Evolutionary conservation across 352 stramenopile species (phyloP).

Genomic region (Phytophthora ohioensis): DNA sequence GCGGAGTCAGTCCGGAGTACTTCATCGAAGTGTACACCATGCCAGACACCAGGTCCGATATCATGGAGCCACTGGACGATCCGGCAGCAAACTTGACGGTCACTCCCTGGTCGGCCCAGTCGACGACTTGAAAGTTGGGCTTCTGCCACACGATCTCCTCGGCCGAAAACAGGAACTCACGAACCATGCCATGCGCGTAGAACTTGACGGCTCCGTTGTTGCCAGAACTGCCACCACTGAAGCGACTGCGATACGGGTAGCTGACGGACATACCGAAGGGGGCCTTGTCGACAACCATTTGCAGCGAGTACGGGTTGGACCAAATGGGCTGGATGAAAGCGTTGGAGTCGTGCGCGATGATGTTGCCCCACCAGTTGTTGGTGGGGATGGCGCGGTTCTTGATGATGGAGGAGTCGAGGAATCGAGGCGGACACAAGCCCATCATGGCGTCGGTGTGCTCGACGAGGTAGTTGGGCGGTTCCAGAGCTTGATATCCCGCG

Average conservation of each 20-base stretch:
- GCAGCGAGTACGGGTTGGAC: conserved; percentile 67
- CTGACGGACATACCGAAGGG: conserved; percentile 61
- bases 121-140: conserved; percentile 57
- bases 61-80: conserved; percentile 40
- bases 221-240: conserved; percentile 59
- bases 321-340: conserved; percentile 55
- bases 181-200: conserved; percentile 62
- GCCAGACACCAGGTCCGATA: conserved; percentile 65
- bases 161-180: conserved; percentile 64
- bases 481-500: conserved; percentile 31
- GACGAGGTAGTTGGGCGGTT: conserved; percentile 50
- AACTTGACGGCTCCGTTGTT: conserved; percentile 61
- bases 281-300: conserved; percentile 47
- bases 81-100: conserved; percentile 52
- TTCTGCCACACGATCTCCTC: conserved; percentile 53
- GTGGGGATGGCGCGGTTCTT: conserved; percentile 67
- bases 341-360: conserved; percentile 59
- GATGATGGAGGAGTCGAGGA: conserved; percentile 51
- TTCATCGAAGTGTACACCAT: conserved; percentile 68
- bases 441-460: conserved; percentile 63
- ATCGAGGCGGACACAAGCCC: conserved; percentile 60
- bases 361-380: conserved; percentile 81
- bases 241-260: conserved; percentile 65
- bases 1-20: conserved; percentile 56
- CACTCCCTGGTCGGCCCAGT: conserved; percentile 68